These are phyloP conservation scores for Alternaria arbusti DNA, from an alignment of 2,329 filamentous ascomycete species.

Conservation along the genomic window DNA sequence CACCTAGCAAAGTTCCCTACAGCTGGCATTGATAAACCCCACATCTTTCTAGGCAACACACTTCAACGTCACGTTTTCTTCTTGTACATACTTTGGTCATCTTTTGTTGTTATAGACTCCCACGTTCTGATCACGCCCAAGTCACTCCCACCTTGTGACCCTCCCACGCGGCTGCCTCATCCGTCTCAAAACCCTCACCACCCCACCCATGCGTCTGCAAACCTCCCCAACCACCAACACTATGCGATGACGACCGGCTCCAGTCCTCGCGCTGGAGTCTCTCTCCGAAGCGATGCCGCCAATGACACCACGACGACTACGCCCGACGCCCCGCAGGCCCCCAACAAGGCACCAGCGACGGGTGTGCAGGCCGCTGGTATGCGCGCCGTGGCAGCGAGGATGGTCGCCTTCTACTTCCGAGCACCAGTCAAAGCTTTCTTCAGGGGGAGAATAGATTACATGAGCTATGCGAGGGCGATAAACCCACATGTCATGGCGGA, in stretches of 20 bases:
- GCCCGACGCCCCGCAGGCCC: constrained; percentile 39
- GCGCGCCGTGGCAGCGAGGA: constrained; percentile 80
- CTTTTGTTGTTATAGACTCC: not conserved
- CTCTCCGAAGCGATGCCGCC: constrained; percentile 24
- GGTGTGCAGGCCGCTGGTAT: constrained; percentile 86
- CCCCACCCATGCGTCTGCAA: constrained; percentile 25
- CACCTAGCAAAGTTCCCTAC: not conserved
- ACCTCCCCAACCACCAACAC: constrained; percentile 23
- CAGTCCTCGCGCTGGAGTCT: constrained; percentile 43
- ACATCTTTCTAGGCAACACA: not conserved
- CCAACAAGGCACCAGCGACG: constrained; percentile 64
- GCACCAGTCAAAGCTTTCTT: constrained; percentile 94
- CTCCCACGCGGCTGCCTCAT: constrained; percentile 19
- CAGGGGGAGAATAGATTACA: constrained; percentile 85
- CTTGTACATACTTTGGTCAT: not conserved
- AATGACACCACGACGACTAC: constrained; percentile 16
- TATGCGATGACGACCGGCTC: constrained; percentile 48
- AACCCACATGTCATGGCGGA: constrained; percentile 61
- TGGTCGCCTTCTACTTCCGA: constrained; percentile 88
- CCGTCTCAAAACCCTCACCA: not conserved
- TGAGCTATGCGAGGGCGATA: constrained; percentile 68
- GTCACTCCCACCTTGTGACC: constrained; percentile 13
- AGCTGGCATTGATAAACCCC: not conserved
- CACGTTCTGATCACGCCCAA: not conserved
- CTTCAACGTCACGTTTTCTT: not conserved